A percentile compares a stretch with the other conserved stretches of the same genome.
These are phyloP conservation scores for Dactylellina leptospora DNA, from an alignment of 2,329 filamentous ascomycete genomes.

Conservation along the genomic window DNA sequence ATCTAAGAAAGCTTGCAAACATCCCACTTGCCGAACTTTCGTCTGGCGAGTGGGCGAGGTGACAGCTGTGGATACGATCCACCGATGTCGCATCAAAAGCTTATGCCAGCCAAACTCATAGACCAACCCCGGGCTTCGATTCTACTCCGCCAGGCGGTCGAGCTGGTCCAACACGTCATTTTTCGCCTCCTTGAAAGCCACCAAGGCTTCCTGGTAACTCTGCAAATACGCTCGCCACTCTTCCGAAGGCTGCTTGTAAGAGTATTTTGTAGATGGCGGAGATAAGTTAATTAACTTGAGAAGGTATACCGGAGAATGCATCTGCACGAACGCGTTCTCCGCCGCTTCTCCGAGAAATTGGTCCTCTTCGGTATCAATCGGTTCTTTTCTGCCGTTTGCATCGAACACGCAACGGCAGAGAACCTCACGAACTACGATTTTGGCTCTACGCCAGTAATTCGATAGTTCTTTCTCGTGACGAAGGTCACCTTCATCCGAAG, in stretches of 20 bases:
- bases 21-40: too few relatives aligned
- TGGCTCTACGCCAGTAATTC: conserved; percentile 11
- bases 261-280: background rate
- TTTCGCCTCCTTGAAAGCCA: conserved; percentile 8
- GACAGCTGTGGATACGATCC: too few relatives aligned
- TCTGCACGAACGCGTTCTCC: conserved; percentile 12
- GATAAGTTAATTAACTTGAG: conserved; percentile 4
- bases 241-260: background rate
- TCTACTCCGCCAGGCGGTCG: conserved; percentile 4
- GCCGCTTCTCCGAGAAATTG: conserved; percentile 13
- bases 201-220: conserved; percentile 2
- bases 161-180: conserved; percentile 7
- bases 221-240: background rate
- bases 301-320: conserved; percentile 3
- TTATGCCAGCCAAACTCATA: too few relatives aligned
- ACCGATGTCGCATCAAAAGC: too few relatives aligned
- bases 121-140: background rate
- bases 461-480: conserved; percentile 6
- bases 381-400: background rate
- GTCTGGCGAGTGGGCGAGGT: too few relatives aligned
- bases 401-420: conserved; percentile 11
- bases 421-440: conserved; percentile 16
- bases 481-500: background rate
- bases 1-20: too few relatives aligned
- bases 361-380: conserved; percentile 9